A percentile compares a stretch with the other conserved stretches of the same genome.
phyloP scores from a whole-genome alignment of 2,329 filamentous ascomycete genomes.

The Drechslera avenae region DNA sequence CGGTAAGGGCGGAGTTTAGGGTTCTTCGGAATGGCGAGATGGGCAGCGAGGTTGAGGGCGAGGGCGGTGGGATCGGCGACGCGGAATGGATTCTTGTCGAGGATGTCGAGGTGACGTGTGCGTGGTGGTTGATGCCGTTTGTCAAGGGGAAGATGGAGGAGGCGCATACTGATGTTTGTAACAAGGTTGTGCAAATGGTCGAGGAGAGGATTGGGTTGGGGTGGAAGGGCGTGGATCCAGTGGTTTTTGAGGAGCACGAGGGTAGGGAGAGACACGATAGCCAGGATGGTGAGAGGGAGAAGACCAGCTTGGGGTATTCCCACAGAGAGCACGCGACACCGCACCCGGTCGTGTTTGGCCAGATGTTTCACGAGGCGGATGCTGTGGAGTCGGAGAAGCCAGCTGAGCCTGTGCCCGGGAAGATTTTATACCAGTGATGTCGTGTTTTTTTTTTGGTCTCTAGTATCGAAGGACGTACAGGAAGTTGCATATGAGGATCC shows the following conservation, averaged over 20 bases:
- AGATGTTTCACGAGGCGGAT: slow-evolving; percentile 13
- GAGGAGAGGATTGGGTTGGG: slow-evolving; percentile 24
- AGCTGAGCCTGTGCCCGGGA: too few species aligned
- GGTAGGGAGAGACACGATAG: slow-evolving; percentile 7
- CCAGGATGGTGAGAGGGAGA: slow-evolving; percentile 19
- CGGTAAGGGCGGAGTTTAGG: slow-evolving; percentile 40
- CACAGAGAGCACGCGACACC: too few species aligned
- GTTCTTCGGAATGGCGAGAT: slow-evolving; percentile 32
- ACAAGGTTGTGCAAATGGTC: slow-evolving; percentile 42
- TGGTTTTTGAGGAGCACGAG: not conserved
- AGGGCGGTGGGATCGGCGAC: slow-evolving; percentile 40
- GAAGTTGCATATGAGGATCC: too few species aligned
- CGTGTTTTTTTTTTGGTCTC: too few species aligned
- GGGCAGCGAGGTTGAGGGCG: slow-evolving; percentile 37
- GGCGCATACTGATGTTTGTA: slow-evolving; percentile 41
- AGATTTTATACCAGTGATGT: slow-evolving; percentile 30
- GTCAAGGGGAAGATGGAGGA: slow-evolving; percentile 42
- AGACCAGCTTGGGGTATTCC: slow-evolving; percentile 9
- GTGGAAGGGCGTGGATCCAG: not conserved
- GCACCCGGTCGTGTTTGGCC: slow-evolving; percentile 3
- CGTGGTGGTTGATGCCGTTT: slow-evolving; percentile 46
- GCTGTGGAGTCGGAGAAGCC: slow-evolving; percentile 17
- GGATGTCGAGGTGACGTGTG: slow-evolving; percentile 42
- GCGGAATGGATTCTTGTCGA: slow-evolving; percentile 44
- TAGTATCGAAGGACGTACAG: too few species aligned